Evolutionary conservation across 148 eudicot genomes (phyloP), one percentile per base, ranked within the genome.

Genomic region (Polygonum aviculare): DNA sequence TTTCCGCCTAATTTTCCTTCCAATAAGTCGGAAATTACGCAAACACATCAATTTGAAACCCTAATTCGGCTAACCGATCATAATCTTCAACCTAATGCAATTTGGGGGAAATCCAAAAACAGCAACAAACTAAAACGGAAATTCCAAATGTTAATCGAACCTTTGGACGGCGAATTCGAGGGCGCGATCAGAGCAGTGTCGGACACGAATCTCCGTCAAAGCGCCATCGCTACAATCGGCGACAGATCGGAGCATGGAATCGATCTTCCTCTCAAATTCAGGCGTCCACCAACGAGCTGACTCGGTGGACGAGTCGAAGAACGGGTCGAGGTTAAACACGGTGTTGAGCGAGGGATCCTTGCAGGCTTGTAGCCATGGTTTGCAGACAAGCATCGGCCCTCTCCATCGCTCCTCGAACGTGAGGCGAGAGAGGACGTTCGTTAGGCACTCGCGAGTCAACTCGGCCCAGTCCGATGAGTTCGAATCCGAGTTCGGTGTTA

Each of bases 151-250:
- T 21, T 12, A 48, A 22, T 19, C 76, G 7, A 21, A 92, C 98
- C 98, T 88, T 80, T 84, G 78, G 52, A 96, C 91, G 26, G 84
- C 87, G 31, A 86, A 78, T 14, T 80, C 12, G n/a, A 95, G 87
- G 35, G 94, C 82, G 7, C 77, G 85, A 86, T 91, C 90, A 26
- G 99, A 92, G 77, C 94, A 92, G 75, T 95, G 99, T 73, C 96
- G 80, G 45, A 87, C 88, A 11, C 99, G 89, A 73, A 95, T 86
- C 63, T 84, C 86, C 16, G 74, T 81, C 38, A 93, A 84, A 6
- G 63, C 79, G 0, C 97, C 97, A 77, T 80, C 82, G 76, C 94
- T 87, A 87, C 87, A 91, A 35, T 47, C 78, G 3, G 83, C 86
- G n/a, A 85, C 90, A 21, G 82, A 83, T 71, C 89, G 77, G 26